These are phyloP conservation scores for Eucalyptus dawsonii DNA, from an alignment of 345 rosid genomes.

Conservation along the genomic window DNA sequence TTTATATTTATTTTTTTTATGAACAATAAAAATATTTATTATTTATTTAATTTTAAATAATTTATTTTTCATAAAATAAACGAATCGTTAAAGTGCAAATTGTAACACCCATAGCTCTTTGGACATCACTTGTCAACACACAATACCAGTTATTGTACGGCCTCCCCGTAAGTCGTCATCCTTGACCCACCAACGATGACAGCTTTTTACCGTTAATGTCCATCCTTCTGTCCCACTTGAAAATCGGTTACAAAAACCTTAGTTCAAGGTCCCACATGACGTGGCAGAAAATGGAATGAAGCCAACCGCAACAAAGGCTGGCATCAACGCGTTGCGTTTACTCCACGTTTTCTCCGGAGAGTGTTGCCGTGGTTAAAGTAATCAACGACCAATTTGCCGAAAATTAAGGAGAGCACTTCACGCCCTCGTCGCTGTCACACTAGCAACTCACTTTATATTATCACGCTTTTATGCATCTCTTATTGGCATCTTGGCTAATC, in stretches of 20 bases:
- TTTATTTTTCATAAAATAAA: no score
- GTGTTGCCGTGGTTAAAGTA: neutral
- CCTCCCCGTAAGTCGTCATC: neutral
- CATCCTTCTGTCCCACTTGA: neutral
- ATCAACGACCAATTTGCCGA: neutral
- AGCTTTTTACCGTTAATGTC: neutral
- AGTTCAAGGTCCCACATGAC: neutral
- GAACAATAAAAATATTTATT: no score
- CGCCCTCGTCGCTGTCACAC: neutral
- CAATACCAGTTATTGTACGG: neutral
- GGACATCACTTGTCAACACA: neutral
- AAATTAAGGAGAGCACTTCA: neutral
- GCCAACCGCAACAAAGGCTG: neutral
- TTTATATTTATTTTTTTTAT: no score
- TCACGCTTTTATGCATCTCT: neutral
- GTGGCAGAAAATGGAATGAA: neutral
- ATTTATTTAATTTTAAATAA: no score
- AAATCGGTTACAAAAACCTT: neutral
- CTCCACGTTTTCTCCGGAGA: neutral
- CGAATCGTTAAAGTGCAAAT: neutral
- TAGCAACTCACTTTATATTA: neutral
- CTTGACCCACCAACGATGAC: neutral
- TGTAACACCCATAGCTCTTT: neutral
- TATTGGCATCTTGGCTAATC: neutral
- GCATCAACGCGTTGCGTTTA: neutral